These are phyloP conservation scores for Hordeum marinum DNA, from an alignment of 176 grass and related monocot genomes.

Conservation along the genomic window DNA sequence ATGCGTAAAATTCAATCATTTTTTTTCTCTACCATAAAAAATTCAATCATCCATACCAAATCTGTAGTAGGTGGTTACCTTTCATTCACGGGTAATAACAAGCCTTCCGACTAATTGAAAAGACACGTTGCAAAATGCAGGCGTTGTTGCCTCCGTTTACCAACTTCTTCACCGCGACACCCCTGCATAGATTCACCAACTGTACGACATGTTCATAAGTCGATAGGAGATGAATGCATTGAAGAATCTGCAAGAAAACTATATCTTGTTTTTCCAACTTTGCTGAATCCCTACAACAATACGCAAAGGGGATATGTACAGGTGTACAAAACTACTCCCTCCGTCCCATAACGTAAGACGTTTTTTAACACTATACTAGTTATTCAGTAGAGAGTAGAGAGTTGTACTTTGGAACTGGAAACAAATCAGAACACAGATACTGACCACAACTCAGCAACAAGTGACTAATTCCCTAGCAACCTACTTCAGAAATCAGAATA, in stretches of 20 bases:
- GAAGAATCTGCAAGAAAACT: background rate
- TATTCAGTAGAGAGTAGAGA: background rate
- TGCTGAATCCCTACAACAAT: background rate
- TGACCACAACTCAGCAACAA: background rate
- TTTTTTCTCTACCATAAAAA: no score
- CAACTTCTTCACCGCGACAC: background rate
- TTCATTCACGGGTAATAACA: background rate
- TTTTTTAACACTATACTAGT: no score
- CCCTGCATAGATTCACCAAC: background rate
- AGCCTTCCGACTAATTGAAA: background rate
- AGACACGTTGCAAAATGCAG: background rate
- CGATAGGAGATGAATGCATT: background rate
- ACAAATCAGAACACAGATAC: background rate
- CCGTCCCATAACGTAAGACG: no score
- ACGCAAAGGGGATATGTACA: background rate
- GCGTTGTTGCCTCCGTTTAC: background rate
- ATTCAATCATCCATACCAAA: background rate
- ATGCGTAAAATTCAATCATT: background rate
- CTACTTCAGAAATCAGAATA: slow-evolving; percentile 13
- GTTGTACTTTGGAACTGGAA: background rate
- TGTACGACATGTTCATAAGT: background rate
- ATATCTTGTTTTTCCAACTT: background rate
- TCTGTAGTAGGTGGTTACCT: background rate
- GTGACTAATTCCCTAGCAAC: background rate
- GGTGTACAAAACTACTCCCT: no score